Evolutionary conservation across 352 stramenopile species (phyloP).

Genomic region (Phytophthora chlamydospora): DNA sequence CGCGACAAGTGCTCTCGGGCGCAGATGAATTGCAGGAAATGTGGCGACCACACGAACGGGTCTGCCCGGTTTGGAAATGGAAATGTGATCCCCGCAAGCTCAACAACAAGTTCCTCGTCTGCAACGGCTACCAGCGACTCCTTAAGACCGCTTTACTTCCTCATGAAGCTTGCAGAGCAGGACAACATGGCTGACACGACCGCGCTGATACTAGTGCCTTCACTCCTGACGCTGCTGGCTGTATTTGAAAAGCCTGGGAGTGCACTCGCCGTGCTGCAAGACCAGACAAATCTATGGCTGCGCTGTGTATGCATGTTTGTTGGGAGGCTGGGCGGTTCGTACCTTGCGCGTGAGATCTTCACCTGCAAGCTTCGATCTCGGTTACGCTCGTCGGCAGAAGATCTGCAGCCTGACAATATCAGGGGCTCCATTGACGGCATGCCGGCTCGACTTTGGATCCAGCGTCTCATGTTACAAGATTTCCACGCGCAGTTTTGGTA

Average conservation of each 20-base stretch:
- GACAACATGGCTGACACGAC: slow-evolving; percentile 91
- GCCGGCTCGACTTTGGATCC: slow-evolving; percentile 78
- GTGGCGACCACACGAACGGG: slow-evolving; percentile 10
- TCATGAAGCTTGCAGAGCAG: slow-evolving; percentile 89
- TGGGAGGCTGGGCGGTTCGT: slow-evolving; percentile 69
- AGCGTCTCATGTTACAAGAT: slow-evolving; percentile 86
- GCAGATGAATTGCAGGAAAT: slow-evolving; percentile 39
- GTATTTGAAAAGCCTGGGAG: slow-evolving; percentile 78
- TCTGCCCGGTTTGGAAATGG: slow-evolving; percentile 13
- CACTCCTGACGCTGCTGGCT: slow-evolving; percentile 73
- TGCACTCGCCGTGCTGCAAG: slow-evolving; percentile 63
- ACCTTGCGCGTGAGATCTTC: slow-evolving; percentile 86
- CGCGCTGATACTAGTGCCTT: slow-evolving; percentile 84
- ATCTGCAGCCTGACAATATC: slow-evolving; percentile 33
- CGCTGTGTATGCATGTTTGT: slow-evolving; percentile 88
- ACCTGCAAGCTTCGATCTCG: slow-evolving; percentile 77
- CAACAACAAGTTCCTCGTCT: neutral
- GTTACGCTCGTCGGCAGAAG: slow-evolving; percentile 43
- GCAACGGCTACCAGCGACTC: slow-evolving; percentile 39
- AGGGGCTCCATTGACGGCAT: slow-evolving; percentile 63
- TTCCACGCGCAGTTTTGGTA: slow-evolving; percentile 90
- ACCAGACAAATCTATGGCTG: slow-evolving; percentile 83
- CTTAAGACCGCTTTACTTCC: slow-evolving; percentile 79
- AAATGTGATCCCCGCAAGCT: slow-evolving; percentile 5
- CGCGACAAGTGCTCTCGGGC: slow-evolving; percentile 35